Evolutionary conservation across 2,329 filamentous ascomycete genomes (phyloP).

Genomic region (Apiospora koreana): DNA sequence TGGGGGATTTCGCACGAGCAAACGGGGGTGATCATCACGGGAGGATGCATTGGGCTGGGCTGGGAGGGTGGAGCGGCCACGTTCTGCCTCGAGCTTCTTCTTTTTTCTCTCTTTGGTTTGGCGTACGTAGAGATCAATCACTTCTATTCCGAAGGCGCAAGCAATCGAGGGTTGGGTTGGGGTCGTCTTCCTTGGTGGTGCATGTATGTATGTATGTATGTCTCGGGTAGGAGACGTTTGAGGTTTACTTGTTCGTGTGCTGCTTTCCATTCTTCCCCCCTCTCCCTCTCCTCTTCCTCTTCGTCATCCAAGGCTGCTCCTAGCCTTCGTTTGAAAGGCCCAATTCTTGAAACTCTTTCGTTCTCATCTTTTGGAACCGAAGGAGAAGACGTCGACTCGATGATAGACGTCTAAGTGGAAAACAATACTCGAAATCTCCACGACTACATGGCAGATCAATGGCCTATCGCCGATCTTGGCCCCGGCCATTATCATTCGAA

Average conservation of each 20-base stretch:
- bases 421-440: neutral
- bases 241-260: neutral
- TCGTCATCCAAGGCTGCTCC: no score
- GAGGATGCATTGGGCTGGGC: neutral
- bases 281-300: neutral
- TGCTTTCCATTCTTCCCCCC: neutral
- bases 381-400: no score
- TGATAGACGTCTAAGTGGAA: neutral
- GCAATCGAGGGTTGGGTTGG: neutral
- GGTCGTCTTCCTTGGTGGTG: neutral
- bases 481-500: rapidly evolving
- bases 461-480: neutral
- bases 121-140: neutral
- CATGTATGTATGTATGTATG: neutral
- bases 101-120: neutral
- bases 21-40: neutral
- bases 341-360: no score
- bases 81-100: neutral
- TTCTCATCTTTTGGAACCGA: no score
- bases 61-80: neutral
- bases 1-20: neutral
- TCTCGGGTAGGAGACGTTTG: neutral
- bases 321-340: neutral
- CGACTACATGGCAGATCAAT: neutral
- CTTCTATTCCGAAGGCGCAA: no score